Evolutionary conservation across 108 stramenopile genomes (phyloP).

Genomic region (Skeletonema potamos): DNA sequence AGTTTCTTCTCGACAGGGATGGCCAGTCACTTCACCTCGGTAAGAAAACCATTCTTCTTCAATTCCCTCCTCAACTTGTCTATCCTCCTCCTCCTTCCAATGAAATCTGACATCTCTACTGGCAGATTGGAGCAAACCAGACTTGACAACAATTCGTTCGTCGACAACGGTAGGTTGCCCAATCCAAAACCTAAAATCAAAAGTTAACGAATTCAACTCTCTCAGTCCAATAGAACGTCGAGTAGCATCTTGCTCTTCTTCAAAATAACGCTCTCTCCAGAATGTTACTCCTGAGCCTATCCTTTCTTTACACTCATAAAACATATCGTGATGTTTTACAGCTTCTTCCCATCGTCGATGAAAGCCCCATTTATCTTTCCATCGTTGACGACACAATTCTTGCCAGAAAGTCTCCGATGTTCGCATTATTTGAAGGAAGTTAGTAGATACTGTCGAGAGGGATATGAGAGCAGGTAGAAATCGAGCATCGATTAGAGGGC

Average conservation of each 20-base stretch:
- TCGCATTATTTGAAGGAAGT: conserved; percentile 4
- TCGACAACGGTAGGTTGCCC: conserved; percentile 19
- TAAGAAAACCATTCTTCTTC: conserved; percentile 1
- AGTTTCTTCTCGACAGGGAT: conserved; percentile 24
- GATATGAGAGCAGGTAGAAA: conserved; percentile 1
- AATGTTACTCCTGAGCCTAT: background rate
- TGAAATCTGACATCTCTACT: conserved; percentile 17
- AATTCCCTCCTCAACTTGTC: background rate
- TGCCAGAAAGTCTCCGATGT: conserved; percentile 21
- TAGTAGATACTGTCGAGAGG: conserved; percentile 16
- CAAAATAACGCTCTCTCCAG: conserved; percentile 21
- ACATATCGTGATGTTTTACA: background rate
- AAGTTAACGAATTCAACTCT: conserved; percentile 53
- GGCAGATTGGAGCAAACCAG: conserved; percentile 18
- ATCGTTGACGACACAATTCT: conserved; percentile 24
- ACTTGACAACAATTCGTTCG: conserved; percentile 6
- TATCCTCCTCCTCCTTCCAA: background rate
- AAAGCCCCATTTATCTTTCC: conserved; percentile 36
- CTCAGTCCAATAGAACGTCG: conserved; percentile 43
- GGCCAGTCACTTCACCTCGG: conserved; percentile 15
- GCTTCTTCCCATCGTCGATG: conserved; percentile 30
- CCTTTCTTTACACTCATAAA: background rate
- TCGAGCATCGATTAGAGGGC: conserved; percentile 9
- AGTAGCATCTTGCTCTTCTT: conserved; percentile 21
- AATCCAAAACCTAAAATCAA: conserved; percentile 34